Conservation (phyloP, 139 green algal genomes). For the Pleodorina starrii region DNA sequence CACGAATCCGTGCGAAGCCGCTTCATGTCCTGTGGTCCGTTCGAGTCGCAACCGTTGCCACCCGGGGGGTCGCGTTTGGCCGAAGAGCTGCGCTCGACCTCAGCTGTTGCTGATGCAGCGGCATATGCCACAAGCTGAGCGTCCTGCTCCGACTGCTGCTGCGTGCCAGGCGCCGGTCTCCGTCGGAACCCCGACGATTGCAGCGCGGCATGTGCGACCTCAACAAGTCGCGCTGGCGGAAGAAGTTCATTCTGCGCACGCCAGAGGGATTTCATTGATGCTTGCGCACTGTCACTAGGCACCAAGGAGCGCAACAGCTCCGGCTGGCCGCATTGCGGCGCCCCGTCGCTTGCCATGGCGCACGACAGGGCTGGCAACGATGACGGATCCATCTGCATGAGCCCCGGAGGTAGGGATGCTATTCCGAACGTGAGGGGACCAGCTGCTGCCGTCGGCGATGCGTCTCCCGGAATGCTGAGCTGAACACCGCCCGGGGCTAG, state of each 20-base stretch:
- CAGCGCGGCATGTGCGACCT: slow-evolving; percentile 13
- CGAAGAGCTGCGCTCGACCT: background rate
- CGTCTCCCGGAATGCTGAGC: background rate
- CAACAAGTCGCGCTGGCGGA: background rate
- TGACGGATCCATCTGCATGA: background rate
- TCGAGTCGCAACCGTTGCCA: background rate
- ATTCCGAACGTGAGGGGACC: background rate
- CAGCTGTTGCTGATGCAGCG: background rate
- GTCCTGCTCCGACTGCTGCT: background rate
- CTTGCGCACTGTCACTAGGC: background rate
- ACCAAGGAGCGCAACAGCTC: background rate
- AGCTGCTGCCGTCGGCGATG: background rate
- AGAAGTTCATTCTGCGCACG: background rate
- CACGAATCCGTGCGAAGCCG: background rate
- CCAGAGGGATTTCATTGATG: background rate
- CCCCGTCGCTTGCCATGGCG: slow-evolving; percentile 2
- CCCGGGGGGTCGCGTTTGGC: slow-evolving; percentile 3
- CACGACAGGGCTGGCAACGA: background rate
- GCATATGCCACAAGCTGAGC: background rate
- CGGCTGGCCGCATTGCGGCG: background rate
- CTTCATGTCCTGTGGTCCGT: background rate
- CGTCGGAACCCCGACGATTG: slow-evolving; percentile 6
- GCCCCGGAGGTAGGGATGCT: background rate
- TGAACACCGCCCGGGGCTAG: background rate
- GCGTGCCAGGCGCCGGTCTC: background rate